phyloP scores from a whole-genome alignment of 345 rosid species.

The Physaria fendleri region DNA sequence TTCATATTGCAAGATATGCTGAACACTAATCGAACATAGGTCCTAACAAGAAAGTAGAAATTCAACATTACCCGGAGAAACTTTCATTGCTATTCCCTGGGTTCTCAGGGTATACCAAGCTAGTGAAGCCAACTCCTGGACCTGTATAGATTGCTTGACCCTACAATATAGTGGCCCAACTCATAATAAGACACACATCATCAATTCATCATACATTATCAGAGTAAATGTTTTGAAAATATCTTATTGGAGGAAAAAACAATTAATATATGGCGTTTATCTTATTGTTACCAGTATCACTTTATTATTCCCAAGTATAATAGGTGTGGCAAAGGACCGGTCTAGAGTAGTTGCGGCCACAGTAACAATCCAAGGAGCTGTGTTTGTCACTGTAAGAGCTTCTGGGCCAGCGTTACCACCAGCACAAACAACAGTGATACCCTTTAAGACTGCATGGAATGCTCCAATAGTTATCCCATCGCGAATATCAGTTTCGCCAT shows the following conservation, averaged over 20 bases:
- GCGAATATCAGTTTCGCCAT: slow-evolving; percentile 28
- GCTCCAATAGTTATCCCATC: slow-evolving; percentile 37
- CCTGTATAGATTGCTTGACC: neutral
- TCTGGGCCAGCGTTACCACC: neutral
- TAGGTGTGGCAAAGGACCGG: neutral
- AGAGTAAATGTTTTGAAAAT: neutral
- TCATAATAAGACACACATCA: neutral
- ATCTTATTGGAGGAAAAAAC: neutral
- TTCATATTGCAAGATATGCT: neutral
- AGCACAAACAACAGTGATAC: neutral
- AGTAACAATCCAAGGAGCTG: neutral
- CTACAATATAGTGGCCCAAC: neutral
- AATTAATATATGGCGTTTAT: neutral
- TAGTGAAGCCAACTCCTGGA: neutral
- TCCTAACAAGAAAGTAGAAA: neutral
- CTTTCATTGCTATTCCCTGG: slow-evolving; percentile 1
- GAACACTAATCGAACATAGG: neutral
- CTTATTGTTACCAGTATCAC: neutral
- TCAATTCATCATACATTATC: too few relatives aligned
- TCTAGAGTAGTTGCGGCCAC: neutral
- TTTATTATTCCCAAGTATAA: neutral
- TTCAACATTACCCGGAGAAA: neutral
- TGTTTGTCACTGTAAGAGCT: neutral
- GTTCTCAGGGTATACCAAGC: neutral
- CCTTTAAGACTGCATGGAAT: slow-evolving; percentile 29